Evolutionary conservation across 306 rosid genomes (phyloP), one percentile per base, ranked within the genome.

Genomic region (Cajanus cajan): DNA sequence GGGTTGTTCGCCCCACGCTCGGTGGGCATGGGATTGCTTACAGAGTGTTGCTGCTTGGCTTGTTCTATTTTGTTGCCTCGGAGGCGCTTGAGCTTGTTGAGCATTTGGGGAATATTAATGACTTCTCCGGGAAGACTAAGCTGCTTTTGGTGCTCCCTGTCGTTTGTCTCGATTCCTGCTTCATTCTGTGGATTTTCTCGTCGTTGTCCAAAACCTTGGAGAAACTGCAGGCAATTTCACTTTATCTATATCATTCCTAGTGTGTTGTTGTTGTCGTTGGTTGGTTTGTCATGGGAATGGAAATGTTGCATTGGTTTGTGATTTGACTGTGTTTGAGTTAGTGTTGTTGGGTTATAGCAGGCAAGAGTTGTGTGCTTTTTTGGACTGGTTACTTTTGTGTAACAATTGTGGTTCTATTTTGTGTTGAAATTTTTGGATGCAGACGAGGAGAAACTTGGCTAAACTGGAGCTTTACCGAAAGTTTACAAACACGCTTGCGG

Each of bases 21-120:
- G 98, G 94, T 14, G 96, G 55, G 0, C 50, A 48, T 1, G 71
- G 89, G 28, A 80, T 92, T 64, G 84, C 90, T 15, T 83, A 77
- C 2, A 92, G 78, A 78, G 88, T 94, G 21, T 78, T 87, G 76
- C 83, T 88, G 72, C 94, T 94, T 84, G 97, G 93, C 12, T 50
- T 82, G 48, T 52, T 89, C 3, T 94, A 94, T 74, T 92, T 94
- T 67, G 69, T 86, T 79, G 96, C 98, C 45, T 81, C 94, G 0
- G 93, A 92, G 78, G 97, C 97, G 1, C 97, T 92, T 62, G 94
- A 88, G 90, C 97, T 94, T 28, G 94, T 89, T 71, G 96, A 94
- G 83, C 87, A 94, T 86, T 82, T 94, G 82, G 94, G 97, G 10
- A 94, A 92, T 83, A 94, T 94, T 79, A 92, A 94, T 67, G 98